phyloP scores from a whole-genome alignment of 768 basidiomycete species.

The Russula virescens region DNA sequence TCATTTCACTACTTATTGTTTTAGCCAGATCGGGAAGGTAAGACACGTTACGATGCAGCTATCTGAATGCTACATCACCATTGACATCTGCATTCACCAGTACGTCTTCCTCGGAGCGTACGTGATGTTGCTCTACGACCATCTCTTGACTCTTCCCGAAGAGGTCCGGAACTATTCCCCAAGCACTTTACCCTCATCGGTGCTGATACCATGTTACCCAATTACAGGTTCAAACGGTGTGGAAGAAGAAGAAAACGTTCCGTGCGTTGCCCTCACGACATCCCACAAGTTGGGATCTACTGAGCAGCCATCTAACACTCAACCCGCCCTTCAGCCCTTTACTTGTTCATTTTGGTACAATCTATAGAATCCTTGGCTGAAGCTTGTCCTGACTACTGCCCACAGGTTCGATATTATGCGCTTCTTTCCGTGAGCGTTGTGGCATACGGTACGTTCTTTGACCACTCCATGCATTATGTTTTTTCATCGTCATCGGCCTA shows the following conservation, averaged over 20 bases:
- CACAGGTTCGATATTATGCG: slow-evolving; percentile 22
- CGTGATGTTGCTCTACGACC: slow-evolving; percentile 22
- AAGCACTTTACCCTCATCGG: not conserved
- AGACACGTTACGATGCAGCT: not conserved
- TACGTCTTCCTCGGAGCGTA: slow-evolving; percentile 21
- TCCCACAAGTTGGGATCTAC: not conserved
- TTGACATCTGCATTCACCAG: slow-evolving; percentile 3
- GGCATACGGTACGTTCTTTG: slow-evolving; percentile 12
- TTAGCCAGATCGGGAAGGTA: slow-evolving; percentile 20
- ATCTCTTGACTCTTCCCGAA: slow-evolving; percentile 16
- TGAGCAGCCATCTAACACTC: not conserved
- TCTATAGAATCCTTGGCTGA: not conserved
- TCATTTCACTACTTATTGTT: not conserved
- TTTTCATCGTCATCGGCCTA: not conserved
- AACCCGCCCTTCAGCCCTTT: slow-evolving; percentile 14
- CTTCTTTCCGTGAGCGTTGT: slow-evolving; percentile 16
- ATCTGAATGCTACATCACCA: too few relatives aligned
- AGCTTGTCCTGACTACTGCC: not conserved
- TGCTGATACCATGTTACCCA: not conserved
- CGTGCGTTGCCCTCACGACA: slow-evolving; percentile 4
- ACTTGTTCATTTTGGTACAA: slow-evolving; percentile 19
- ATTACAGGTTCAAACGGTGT: slow-evolving; percentile 19
- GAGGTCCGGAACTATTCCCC: slow-evolving; percentile 7
- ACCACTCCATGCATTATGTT: not conserved
- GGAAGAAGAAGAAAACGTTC: slow-evolving; percentile 24